Evolutionary conservation across 1,284 basidiomycete genomes (phyloP), one percentile per base, ranked within the genome.

Genomic region (Ceratobasidium sp.): DNA sequence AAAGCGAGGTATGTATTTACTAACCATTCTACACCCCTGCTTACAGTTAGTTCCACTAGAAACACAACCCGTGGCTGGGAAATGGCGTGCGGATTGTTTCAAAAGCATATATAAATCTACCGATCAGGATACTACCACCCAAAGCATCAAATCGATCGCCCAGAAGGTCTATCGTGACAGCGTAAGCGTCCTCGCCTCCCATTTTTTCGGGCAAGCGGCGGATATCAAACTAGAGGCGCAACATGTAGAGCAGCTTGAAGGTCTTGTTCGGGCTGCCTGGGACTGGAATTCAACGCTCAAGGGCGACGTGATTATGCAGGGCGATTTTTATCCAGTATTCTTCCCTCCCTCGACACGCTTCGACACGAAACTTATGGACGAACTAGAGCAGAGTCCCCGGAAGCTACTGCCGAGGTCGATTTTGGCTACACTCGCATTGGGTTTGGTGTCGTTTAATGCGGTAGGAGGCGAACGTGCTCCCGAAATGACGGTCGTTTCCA

Each of bases 41-140:
- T 42, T 17, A 56, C 38, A 26, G 4, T n/a, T 42, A 1, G 3
- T 23, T 56, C 2, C 1, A n/a, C 28, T 33, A 77, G 75, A 77
- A 68, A 17, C 75, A 5, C 75, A 77, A 61, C 33, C 65, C 15
- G 75, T 77, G 2, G 75, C 75, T 23, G 75, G 65, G 15, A 52
- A 54, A 56, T 77, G 75, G 75, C 64, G 75, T 44, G 66, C 50
- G 6, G 56, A 68, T 10, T 46, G 54, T 1, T 77, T 77, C 56
- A 77, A 68, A 12, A 68, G 75, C 26, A 77, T 68, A 2, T 77
- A 77, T n/a, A 66, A 48, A 40, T 40, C 75, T 3, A 23, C 13
- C 1, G 50, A 13, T 26, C 40, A 12, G 12, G 75, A 68, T 17
- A 13, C 9, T 7, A 68, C 62, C 6, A 20, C 50, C 1, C 52